Evolutionary conservation across 345 rosid genomes (phyloP), one percentile per base, ranked within the genome.

Genomic region (Populus tremula): DNA sequence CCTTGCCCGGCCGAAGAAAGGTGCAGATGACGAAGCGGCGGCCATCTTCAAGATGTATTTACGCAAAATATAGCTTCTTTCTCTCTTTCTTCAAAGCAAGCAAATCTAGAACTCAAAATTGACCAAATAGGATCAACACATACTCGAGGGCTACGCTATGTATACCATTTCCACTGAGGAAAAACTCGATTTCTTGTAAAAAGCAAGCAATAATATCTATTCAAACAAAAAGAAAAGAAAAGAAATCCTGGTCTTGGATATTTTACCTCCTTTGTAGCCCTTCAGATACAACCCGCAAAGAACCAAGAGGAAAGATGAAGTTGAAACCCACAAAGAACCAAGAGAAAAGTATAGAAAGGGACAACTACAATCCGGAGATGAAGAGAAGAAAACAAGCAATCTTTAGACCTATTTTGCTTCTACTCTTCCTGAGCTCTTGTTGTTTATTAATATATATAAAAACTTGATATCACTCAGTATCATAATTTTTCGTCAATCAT

Each of bases 281-380:
- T 33, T 39, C 54, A 23, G 78, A 67, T 61, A 18, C 66, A 70
- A 41, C 54, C 39, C 70, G 29, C 69, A 67, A 73, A 74, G 77
- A 67, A 73, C 72, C 71, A 67, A 78, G 81, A 67, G 31, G 76
- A 78, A 50, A 75, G 75, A 70, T 75, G 41, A 61, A 82, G 74
- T 35, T 21, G n/a, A 72, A 79, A 74, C 73, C 63, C 83, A 70
- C 73, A 84, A 81, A 82, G 87, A 79, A 78, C 84, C 83, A 85
- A 78, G 78, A 75, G 73, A 77, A 76, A 66, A 76, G 81, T 76
- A 77, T 74, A 77, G 75, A 80, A 70, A 77, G 84, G 76, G 87
- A 86, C 84, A 85, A 92, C 90, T 82, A 87, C 82, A 77, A 84
- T 84, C 89, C 82, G 86, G 84, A 85, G 82, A 23, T 69, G 74